Evolutionary conservation across 1,284 basidiomycete genomes (phyloP).

Genomic region (Trametes pubescens): DNA sequence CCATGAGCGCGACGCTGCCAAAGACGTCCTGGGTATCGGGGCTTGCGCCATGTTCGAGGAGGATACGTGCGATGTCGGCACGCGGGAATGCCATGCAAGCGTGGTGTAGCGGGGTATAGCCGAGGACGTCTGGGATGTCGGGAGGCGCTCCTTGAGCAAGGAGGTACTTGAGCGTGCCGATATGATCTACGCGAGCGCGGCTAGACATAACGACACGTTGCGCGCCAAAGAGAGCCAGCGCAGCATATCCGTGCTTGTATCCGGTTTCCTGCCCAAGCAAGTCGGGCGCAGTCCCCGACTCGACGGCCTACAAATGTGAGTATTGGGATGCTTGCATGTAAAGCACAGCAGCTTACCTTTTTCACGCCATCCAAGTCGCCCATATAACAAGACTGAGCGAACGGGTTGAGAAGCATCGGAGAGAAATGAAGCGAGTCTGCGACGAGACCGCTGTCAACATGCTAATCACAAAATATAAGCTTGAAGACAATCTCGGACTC

Average conservation of each 20-base stretch:
- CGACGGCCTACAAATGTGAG: constrained; percentile 45
- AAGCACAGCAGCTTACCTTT: too few relatives aligned
- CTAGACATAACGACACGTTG: constrained; percentile 41
- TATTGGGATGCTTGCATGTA: too few relatives aligned
- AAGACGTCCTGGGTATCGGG: constrained; percentile 49
- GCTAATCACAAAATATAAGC: too few relatives aligned
- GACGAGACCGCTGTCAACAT: too few relatives aligned
- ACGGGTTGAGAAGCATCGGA: constrained; percentile 24
- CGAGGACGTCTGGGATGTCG: constrained; percentile 55
- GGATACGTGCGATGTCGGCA: constrained; percentile 31
- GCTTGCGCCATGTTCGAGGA: constrained; percentile 55
- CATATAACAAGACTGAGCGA: constrained; percentile 48
- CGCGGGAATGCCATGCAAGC: constrained; percentile 41
- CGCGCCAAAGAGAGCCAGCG: constrained; percentile 53
- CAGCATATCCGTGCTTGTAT: constrained; percentile 55
- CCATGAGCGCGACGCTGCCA: constrained; percentile 53
- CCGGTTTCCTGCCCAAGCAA: constrained; percentile 55
- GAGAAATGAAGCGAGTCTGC: not conserved
- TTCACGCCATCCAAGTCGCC: constrained; percentile 42
- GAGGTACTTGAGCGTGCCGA: not conserved
- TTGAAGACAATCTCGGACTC: too few relatives aligned
- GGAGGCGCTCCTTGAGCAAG: constrained; percentile 15
- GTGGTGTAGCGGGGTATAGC: constrained; percentile 59
- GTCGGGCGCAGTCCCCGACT: constrained; percentile 50
- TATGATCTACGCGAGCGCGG: constrained; percentile 45